Conservation (phyloP, 441 rosid genomes). For the Pelargonium exstipulatum region DNA sequence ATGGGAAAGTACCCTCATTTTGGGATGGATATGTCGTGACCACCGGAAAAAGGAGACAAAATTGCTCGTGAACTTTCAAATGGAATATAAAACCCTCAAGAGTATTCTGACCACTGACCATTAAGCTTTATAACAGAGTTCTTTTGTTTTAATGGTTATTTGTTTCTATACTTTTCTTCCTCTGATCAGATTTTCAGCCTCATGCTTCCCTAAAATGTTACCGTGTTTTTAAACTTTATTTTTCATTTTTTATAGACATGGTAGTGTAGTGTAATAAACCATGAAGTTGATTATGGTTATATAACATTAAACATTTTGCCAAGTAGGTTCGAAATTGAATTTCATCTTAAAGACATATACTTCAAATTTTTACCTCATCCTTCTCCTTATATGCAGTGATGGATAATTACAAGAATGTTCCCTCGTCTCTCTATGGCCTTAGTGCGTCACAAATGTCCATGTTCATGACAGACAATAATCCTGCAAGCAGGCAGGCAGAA, state of each 20-base stretch:
- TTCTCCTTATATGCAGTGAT: slow-evolving; percentile 42
- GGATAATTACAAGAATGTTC: slow-evolving; percentile 75
- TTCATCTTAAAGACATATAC: slow-evolving; percentile 6
- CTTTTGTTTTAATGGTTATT: no score
- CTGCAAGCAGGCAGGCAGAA: slow-evolving; percentile 53
- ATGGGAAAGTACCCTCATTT: no score
- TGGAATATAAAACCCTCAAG: no score
- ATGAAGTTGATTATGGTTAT: not conserved
- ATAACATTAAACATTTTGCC: not conserved
- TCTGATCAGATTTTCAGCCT: no score
- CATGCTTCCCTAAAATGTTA: no score
- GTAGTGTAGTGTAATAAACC: not conserved
- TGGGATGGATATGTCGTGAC: no score
- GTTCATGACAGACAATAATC: slow-evolving; percentile 88
- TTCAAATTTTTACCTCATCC: slow-evolving; percentile 9
- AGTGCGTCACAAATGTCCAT: slow-evolving; percentile 71
- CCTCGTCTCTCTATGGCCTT: slow-evolving; percentile 71
- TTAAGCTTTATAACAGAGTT: no score
- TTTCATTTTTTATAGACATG: not conserved
- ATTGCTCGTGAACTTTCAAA: no score
- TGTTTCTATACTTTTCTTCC: no score
- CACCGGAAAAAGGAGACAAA: no score
- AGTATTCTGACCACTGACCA: no score
- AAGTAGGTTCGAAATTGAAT: not conserved
- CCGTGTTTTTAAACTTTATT: no score